These are phyloP conservation scores for Phytophthora podocarpi DNA, from an alignment of 352 stramenopile genomes.

Conservation along the genomic window DNA sequence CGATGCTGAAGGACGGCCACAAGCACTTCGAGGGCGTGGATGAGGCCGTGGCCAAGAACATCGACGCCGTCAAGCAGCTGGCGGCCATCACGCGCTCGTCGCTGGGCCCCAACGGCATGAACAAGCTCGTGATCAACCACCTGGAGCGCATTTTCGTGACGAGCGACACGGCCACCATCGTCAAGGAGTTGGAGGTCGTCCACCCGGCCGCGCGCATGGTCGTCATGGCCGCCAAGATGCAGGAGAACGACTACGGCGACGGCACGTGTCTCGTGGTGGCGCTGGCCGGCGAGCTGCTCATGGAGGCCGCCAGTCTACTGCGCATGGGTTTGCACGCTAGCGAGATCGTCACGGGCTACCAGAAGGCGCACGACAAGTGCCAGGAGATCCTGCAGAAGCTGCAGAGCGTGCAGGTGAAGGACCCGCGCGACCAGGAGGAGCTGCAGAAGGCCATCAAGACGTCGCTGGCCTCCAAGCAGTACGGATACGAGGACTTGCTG, in stretches of 20 bases:
- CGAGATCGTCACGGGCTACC: constrained; percentile 98
- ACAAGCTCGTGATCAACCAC: constrained; percentile 99
- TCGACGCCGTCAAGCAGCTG: constrained; percentile 98
- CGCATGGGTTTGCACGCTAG: constrained; percentile 97
- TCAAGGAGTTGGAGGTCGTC: constrained; percentile 98
- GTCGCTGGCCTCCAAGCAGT: constrained; percentile 98
- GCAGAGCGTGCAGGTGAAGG: constrained; percentile 69
- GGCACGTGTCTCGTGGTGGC: constrained; percentile 97
- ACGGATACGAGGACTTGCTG: constrained; percentile 95
- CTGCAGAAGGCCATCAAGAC: constrained; percentile 93
- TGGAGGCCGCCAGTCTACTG: constrained; percentile 96
- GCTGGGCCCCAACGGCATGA: constrained; percentile 99
- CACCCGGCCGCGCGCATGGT: constrained; percentile 99
- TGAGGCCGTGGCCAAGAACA: constrained; percentile 98
- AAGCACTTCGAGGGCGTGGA: constrained; percentile 96
- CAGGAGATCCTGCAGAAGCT: constrained; percentile 93
- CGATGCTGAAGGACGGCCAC: constrained; percentile 98
- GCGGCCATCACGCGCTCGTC: constrained; percentile 97
- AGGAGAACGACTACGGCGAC: constrained; percentile 97
- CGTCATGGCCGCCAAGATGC: constrained; percentile 97
- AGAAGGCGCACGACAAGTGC: constrained; percentile 94
- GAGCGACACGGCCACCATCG: constrained; percentile 98
- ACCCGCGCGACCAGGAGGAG: constrained; percentile 86
- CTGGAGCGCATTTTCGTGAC: constrained; percentile 99
- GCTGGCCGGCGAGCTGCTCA: constrained; percentile 97